Base-by-base conservation (phyloP, 306 rosid genomes). In the Casuarina equisetifolia region DNA sequence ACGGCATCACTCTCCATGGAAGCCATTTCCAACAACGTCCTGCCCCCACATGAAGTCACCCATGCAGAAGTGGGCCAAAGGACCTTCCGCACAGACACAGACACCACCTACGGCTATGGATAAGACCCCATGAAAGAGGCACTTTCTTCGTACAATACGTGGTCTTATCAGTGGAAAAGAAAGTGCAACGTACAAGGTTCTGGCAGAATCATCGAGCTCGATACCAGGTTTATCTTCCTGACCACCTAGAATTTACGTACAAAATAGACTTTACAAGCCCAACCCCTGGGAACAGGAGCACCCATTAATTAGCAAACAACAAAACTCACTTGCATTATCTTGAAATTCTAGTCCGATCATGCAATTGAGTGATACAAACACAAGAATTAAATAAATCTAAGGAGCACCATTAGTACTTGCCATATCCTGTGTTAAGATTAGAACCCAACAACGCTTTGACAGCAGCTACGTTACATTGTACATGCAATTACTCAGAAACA, bases 381-480 rank as follows among this genome's bases (percentile, higher is more conserved):
- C 5, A 2, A 66, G 32, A 64, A 66, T 11, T 35, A 13, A 66
- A 20, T 50, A 66, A 75, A 46, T 66, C 32, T 19, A 45, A 19
- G 42, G 42, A 53, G 62, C 75, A 67, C 35, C 70, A 69, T 48
- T 58, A 46, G 50, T 38, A 55, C 53, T 59, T 39, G 71, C 52
- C 82, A 55, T 5, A 46, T 63, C 84, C 63, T 51, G 42, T 11
- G 39, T 36, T 12, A 19, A 44, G 44, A 79, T 66, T 55, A 70
- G 74, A 81, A 70, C 66, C 69, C 74, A 84, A 80, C 81, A 76
- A 16, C 70, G 46, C 83, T 69, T 72, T 82, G 81, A 55, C 8
- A 9, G 25, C 82, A 63, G 58, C 81, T 63, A 81, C 89, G 63
- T 70, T 69, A 81, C 74, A 86, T 85, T 85, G 80, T 86, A 85